Evolutionary conservation across 2,329 filamentous ascomycete species (phyloP).

Genomic region (Metarhizium rileyi): DNA sequence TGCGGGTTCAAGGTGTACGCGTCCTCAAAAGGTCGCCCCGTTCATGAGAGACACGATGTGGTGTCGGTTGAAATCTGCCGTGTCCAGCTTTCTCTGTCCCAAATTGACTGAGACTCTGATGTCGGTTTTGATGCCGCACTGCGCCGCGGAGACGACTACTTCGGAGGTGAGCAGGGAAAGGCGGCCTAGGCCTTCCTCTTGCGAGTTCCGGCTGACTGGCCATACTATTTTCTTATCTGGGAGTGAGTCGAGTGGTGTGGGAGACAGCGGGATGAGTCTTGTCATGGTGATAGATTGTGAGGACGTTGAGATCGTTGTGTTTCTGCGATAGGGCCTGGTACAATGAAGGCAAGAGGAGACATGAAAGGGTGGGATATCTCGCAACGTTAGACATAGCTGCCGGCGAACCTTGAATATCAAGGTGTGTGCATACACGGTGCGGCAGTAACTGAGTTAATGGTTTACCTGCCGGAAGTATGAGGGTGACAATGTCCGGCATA

Average conservation of each 20-base stretch:
- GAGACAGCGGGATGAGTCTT: not conserved
- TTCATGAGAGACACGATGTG: constrained; percentile 38
- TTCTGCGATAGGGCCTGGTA: not conserved
- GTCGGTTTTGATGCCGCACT: constrained; percentile 39
- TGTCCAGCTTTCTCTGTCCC: constrained; percentile 46
- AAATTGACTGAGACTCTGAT: constrained; percentile 42
- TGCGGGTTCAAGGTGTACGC: constrained; percentile 41
- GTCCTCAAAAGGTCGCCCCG: constrained; percentile 38
- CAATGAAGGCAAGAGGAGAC: not conserved
- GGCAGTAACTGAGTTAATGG: too few relatives aligned
- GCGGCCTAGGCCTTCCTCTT: constrained; percentile 43
- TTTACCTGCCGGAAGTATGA: too few relatives aligned
- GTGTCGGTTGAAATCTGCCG: constrained; percentile 44
- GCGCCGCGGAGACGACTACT: constrained; percentile 36
- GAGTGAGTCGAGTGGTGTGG: constrained; percentile 25
- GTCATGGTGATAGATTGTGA: not conserved
- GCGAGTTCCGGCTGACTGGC: constrained; percentile 32
- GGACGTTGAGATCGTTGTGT: not conserved
- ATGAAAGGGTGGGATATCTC: not conserved
- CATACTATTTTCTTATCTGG: constrained; percentile 38
- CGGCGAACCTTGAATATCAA: too few relatives aligned
- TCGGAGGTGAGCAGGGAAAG: constrained; percentile 41
- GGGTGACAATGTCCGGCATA: too few relatives aligned
- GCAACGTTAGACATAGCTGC: too few relatives aligned
- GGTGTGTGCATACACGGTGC: too few relatives aligned